phyloP scores from a whole-genome alignment of 2,329 filamentous ascomycete species.

The Chrysosphaeria jannelii region DNA sequence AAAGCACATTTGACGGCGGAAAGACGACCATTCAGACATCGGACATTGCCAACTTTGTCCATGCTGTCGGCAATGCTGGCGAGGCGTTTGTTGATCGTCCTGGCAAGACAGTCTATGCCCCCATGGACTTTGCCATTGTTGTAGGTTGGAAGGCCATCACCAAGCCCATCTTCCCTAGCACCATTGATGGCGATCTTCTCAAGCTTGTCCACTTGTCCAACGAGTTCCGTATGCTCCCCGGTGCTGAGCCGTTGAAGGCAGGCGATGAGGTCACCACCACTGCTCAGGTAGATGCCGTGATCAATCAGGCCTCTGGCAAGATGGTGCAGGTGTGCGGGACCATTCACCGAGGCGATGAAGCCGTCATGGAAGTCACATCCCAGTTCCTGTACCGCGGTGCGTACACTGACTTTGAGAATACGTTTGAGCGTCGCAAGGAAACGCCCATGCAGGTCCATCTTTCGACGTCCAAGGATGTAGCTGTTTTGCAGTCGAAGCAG shows the following conservation, averaged over 20 bases:
- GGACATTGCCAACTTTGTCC: conserved; percentile 95
- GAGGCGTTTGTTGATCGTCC: conserved; percentile 92
- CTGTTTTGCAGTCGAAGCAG: conserved; percentile 82
- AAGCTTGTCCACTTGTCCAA: conserved; percentile 95
- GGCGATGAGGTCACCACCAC: conserved; percentile 79
- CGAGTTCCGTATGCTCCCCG: conserved; percentile 91
- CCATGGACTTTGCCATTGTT: conserved; percentile 98
- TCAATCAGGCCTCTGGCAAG: conserved; percentile 95
- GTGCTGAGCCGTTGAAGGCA: conserved; percentile 82
- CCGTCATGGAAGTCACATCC: conserved; percentile 95
- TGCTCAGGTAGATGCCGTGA: conserved; percentile 85
- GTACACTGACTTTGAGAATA: conserved; percentile 89
- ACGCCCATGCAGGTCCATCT: conserved; percentile 84
- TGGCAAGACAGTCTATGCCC: conserved; percentile 76
- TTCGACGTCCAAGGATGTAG: conserved; percentile 65
- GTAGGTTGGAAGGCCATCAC: conserved; percentile 97
- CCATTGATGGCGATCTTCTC: conserved; percentile 81
- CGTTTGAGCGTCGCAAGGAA: conserved; percentile 92
- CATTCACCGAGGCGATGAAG: conserved; percentile 50
- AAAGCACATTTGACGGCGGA: conserved; percentile 71
- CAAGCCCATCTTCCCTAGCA: conserved; percentile 92
- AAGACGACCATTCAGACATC: conserved; percentile 64
- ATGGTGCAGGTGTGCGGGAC: conserved; percentile 99
- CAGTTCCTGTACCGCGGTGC: conserved; percentile 89
- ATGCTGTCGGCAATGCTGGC: conserved; percentile 89